phyloP scores from a whole-genome alignment of 2,329 filamentous ascomycete genomes.

The Colletotrichum cordylinicola region DNA sequence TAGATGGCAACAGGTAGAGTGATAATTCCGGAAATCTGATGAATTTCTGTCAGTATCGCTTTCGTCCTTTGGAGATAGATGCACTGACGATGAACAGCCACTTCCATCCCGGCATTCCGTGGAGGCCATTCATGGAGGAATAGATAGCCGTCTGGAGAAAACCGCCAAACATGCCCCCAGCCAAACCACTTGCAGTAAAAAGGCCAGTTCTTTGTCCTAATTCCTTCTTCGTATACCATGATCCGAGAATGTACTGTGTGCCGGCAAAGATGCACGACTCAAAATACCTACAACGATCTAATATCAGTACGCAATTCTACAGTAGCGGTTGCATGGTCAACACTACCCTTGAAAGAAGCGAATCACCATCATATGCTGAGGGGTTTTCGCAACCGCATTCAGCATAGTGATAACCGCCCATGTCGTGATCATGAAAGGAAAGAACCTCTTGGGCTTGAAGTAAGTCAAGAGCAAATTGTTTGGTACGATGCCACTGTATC shows the following conservation, averaged over 20 bases:
- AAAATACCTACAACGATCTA: not conserved
- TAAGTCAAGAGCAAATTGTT: not conserved
- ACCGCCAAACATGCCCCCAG: slow-evolving; percentile 64
- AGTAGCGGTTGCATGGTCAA: not conserved
- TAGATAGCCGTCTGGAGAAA: slow-evolving; percentile 55
- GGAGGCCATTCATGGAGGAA: not conserved
- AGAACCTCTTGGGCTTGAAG: not conserved
- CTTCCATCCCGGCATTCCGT: not conserved
- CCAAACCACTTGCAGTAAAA: slow-evolving; percentile 65
- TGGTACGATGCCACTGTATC: not conserved
- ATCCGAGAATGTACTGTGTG: slow-evolving; percentile 48
- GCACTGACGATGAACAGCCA: not conserved
- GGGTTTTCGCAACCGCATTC: not conserved
- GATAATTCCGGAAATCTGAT: not conserved
- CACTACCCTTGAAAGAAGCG: slow-evolving; percentile 43
- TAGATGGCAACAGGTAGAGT: not conserved
- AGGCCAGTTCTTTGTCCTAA: slow-evolving; percentile 68
- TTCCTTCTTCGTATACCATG: slow-evolving; percentile 67
- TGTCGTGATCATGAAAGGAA: not conserved
- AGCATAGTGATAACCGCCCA: not conserved
- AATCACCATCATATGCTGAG: slow-evolving; percentile 35
- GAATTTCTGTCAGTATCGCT: not conserved
- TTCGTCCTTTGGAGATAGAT: not conserved
- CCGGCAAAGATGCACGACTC: slow-evolving; percentile 45
- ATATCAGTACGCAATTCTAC: not conserved